These are phyloP conservation scores for Poa pratensis DNA, from an alignment of 176 grass and related monocot genomes.

Conservation along the genomic window DNA sequence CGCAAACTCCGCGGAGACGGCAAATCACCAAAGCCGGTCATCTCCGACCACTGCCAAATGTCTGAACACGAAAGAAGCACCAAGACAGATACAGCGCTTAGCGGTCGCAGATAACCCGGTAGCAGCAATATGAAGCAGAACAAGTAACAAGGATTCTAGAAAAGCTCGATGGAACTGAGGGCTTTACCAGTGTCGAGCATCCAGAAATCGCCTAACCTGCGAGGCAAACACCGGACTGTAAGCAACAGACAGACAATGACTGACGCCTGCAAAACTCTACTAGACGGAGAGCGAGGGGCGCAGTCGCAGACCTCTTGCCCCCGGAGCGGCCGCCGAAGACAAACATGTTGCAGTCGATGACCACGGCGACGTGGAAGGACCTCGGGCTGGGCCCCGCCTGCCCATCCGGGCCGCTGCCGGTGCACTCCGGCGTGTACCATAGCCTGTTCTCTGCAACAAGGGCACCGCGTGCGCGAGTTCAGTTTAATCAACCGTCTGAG, in stretches of 20 bases:
- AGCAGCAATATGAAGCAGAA: neutral
- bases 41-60: conserved; percentile 96
- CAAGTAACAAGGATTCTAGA: conserved; percentile 1
- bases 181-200: conserved; percentile 88
- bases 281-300: neutral
- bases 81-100: neutral
- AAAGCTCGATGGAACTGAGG: neutral
- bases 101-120: neutral
- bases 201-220: conserved; percentile 95
- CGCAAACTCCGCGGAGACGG: conserved; percentile 91
- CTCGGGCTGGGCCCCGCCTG: conserved; percentile 74
- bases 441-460: conserved; percentile 73
- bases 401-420: conserved; percentile 61
- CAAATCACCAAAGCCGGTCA: conserved; percentile 92
- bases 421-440: conserved; percentile 93
- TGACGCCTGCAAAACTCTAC: neutral
- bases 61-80: conserved; percentile 58
- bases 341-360: conserved; percentile 81
- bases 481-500: neutral
- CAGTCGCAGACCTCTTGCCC: conserved; percentile 60
- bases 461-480: neutral
- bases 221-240: neutral
- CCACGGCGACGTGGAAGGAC: conserved; percentile 80
- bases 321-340: conserved; percentile 85
- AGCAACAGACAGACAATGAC: conserved; percentile 17